phyloP scores from a whole-genome alignment of 371 early-diverging fungal genomes.

The Rhizomucor pusillus region DNA sequence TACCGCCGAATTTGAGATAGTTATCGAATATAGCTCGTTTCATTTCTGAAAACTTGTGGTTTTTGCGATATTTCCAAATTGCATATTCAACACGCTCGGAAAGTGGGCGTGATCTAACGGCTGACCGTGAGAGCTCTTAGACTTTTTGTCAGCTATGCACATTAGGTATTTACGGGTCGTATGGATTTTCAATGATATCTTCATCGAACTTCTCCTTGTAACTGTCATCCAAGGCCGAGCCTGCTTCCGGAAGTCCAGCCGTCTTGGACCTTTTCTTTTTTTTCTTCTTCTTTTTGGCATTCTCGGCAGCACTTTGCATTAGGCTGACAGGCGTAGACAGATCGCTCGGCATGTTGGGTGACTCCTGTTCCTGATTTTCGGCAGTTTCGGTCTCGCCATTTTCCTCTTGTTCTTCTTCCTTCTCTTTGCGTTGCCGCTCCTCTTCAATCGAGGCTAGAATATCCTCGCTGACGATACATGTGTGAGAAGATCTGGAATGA shows the following conservation, averaged over 20 bases:
- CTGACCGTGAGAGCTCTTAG: not conserved
- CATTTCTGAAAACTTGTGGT: constrained; percentile 44
- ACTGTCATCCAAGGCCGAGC: constrained; percentile 35
- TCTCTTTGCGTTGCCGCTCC: not conserved
- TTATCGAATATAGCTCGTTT: constrained; percentile 42
- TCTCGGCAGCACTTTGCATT: constrained; percentile 15
- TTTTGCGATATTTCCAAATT: constrained; percentile 54
- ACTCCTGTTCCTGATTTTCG: not conserved
- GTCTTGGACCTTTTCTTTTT: constrained; percentile 54
- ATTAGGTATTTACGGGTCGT: constrained; percentile 29
- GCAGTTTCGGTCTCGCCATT: not conserved
- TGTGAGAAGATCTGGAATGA: not conserved
- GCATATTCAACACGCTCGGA: constrained; percentile 58
- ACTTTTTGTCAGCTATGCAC: not conserved
- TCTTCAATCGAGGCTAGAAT: constrained; percentile 9
- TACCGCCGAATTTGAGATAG: constrained; percentile 59
- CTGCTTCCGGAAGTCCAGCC: constrained; percentile 52
- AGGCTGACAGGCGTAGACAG: constrained; percentile 33
- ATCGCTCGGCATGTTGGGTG: constrained; percentile 14
- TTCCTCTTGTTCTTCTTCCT: constrained; percentile 9
- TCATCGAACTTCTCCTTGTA: constrained; percentile 39
- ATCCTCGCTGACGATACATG: constrained; percentile 3
- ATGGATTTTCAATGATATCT: constrained; percentile 43
- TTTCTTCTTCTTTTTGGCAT: constrained; percentile 56
- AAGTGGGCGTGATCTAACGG: constrained; percentile 33